phyloP scores from a whole-genome alignment of 1,284 basidiomycete species.

The Cryptococcus sp. region DNA sequence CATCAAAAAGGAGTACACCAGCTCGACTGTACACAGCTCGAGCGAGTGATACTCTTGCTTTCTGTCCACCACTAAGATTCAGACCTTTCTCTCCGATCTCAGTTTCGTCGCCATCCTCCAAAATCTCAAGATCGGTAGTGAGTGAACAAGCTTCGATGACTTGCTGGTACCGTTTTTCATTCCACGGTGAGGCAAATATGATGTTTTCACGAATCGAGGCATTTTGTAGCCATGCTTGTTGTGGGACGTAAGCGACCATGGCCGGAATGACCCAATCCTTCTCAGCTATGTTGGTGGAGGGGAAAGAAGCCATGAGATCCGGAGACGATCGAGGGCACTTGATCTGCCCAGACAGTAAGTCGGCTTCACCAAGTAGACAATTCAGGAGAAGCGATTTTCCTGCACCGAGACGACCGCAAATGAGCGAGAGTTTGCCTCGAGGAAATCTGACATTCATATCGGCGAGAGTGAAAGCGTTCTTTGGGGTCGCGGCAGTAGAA shows the following conservation, averaged over 20 bases:
- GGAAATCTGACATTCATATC: conserved; percentile 78
- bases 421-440: conserved; percentile 65
- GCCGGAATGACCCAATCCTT: conserved; percentile 72
- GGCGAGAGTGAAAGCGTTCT: conserved; percentile 71
- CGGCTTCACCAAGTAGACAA: conserved; percentile 86
- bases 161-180: conserved; percentile 69
- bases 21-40: conserved; percentile 92
- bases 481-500: conserved; percentile 65
- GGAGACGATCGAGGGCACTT: conserved; percentile 77
- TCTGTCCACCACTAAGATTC: conserved; percentile 90
- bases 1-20: conserved; percentile 77
- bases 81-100: conserved; percentile 55
- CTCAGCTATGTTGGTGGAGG: conserved; percentile 33
- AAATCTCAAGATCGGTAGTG: conserved; percentile 74
- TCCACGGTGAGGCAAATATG: conserved; percentile 76
- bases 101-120: conserved; percentile 91
- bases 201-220: conserved; percentile 94
- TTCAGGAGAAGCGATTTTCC: conserved; percentile 74
- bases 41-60: conserved; percentile 84
- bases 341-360: conserved; percentile 65
- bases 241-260: conserved; percentile 83
- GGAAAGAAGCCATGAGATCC: conserved; percentile 63
- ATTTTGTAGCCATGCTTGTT: conserved; percentile 69
- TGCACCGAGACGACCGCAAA: conserved; percentile 67
- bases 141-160: conserved; percentile 75